Evolutionary conservation across 345 rosid species (phyloP), one percentile per base, ranked within the genome.

Genomic region (Ceriops decandra): DNA sequence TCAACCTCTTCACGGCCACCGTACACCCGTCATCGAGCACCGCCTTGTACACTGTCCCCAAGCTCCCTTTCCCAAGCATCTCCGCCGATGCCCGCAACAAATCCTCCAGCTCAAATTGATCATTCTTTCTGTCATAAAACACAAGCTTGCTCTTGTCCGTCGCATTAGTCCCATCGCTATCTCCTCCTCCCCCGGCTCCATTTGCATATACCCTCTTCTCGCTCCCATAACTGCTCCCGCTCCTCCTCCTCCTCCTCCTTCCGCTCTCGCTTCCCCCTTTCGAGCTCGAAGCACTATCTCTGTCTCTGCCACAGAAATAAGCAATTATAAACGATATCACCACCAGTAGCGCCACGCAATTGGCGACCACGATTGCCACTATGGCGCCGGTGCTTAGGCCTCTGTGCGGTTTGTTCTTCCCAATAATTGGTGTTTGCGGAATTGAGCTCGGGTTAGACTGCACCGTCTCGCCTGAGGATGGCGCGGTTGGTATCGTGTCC

Each of bases 1-100:
- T 93, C 15, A 93, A 76, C 72, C 98, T 75, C 73, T 93, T 93
- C 54, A 93, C 98, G 1, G 98, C 97, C n/a, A 93, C 98, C 4
- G 84, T 77, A 32, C 82, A 60, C 0, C 96, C 86, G 16, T 86
- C 92, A 36, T 91, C 98, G 0, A 93, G 89, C 78, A 82, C 97
- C 26, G 98, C 98, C 71, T 85, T 93, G 69, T 93, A 93, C 24
- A 89, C 96, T 2, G 97, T 93, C 36, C 97, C 97, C 42, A 93
- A 75, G 46, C 90, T 91, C 1, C 98, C 98, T 74, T 93, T 93
- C 30, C 98, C 98, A 10, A 93, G 84, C 97, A 93, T 89, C 82
- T 93, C 98, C 10, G 98, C 98, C 62, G 98, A 93, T 0, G 98
- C 98, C 24, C 85, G 80, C 76, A 93, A 63, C 80, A 93, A 77